Conservation (phyloP, 352 stramenopile genomes). For the Phytophthora pini region DNA sequence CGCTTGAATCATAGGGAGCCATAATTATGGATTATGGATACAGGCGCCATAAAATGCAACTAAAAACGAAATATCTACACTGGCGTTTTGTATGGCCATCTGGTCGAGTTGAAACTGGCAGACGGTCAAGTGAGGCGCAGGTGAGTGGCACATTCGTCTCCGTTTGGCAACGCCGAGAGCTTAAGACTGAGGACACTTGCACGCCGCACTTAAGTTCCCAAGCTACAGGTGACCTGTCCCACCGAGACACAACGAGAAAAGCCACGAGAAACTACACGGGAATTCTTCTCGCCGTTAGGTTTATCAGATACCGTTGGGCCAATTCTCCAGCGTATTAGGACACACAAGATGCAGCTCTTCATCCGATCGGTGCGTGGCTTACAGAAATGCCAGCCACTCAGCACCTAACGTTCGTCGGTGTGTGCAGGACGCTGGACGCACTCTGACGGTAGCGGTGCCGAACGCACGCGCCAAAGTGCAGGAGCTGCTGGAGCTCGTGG, state of each 20-base stretch:
- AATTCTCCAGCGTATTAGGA: background rate
- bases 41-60: too few relatives aligned
- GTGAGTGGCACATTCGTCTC: slow-evolving; percentile 1
- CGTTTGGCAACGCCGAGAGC: background rate
- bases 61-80: background rate
- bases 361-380: slow-evolving; percentile 53
- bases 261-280: background rate
- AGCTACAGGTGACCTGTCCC: background rate
- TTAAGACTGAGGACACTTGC: slow-evolving; percentile 5
- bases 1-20: too few relatives aligned
- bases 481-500: slow-evolving; percentile 42
- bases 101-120: slow-evolving; percentile 22
- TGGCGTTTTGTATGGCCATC: slow-evolving; percentile 2
- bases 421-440: slow-evolving; percentile 47
- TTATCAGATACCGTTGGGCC: background rate
- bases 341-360: slow-evolving; percentile 68
- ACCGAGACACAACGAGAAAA: slow-evolving; percentile 8
- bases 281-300: slow-evolving; percentile 12
- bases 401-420: background rate
- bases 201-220: slow-evolving; percentile 4
- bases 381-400: background rate
- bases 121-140: background rate
- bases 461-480: slow-evolving; percentile 39
- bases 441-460: slow-evolving; percentile 44
- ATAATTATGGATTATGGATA: too few relatives aligned